Base-by-base conservation (phyloP, 306 rosid genomes). In the Corylus heterophylla region DNA sequence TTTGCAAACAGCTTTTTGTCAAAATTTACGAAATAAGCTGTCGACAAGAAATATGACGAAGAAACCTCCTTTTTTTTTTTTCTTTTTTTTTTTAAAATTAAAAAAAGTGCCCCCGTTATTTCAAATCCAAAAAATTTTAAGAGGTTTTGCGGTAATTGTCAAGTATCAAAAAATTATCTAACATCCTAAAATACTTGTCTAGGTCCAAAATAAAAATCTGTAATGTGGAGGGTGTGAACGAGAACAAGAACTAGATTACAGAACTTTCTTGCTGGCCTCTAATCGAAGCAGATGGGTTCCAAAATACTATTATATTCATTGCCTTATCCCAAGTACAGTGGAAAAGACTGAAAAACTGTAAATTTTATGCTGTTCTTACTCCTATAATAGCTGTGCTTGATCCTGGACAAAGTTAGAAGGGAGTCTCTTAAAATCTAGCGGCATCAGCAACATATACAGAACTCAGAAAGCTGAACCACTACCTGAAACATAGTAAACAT, bases 391-490 rank as follows among this genome's bases (percentile, higher is more conserved):
- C 14, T 11, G 35, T 25, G 35, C 66, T 20, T 25, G 35, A 64
- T 64, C 71, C 10, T 35, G 70, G 70, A 37, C 25, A 64, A 35
- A 37, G 17, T 37, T 1, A 59, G 11, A 59, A 16, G 48, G 48
- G 37, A 25, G 71, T 64, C 71, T 35, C 22, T 29, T 25, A 48
- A 70, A 72, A 71, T 71, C 78, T 54, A 54, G 78, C 67, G 75
- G 63, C 78, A n/a, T 73, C 44, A 50, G 68, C 37, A 55, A 52
- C 78, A 80, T 76, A 69, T 84, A 84, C 84, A 64, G 14, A 62
- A 72, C 74, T 76, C 54, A 35, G 35, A 18, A 2, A 49, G 74
- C 81, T 64, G 54, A 17, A 42, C 71, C 39, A 8, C 63, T 27
- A 52, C 29, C 48, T 18, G 22, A 35, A 31, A 50, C 67, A 62